A percentile compares a stretch with the other conserved stretches of the same genome.
Conservation (phyloP, 352 stramenopile species). For the Blastocystis sp. region DNA sequence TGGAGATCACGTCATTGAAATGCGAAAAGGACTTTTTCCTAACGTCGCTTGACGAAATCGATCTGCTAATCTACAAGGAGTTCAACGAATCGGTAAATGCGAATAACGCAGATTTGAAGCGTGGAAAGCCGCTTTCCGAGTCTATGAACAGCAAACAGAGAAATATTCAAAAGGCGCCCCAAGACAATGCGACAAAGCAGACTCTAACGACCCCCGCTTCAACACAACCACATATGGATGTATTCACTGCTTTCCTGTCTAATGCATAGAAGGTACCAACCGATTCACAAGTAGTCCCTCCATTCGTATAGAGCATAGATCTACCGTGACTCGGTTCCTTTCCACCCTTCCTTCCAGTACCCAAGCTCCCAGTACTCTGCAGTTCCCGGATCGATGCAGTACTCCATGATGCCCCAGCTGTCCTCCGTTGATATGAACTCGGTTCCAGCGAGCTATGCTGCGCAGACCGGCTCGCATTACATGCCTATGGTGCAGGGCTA, state of each 20-base stretch:
- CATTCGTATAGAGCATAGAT: not conserved
- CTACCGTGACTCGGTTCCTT: not conserved
- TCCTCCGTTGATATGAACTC: not conserved
- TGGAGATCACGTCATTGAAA: constrained; percentile 45
- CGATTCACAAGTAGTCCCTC: not conserved
- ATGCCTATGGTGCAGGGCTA: not conserved
- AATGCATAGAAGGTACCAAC: not conserved
- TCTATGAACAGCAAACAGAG: no score
- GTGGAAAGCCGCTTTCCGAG: no score
- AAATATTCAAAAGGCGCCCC: no score
- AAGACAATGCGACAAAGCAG: not conserved
- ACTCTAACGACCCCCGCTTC: not conserved
- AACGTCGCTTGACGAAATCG: constrained; percentile 38
- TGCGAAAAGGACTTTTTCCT: constrained; percentile 63
- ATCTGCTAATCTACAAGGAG: constrained; percentile 40
- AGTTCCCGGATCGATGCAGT: not conserved
- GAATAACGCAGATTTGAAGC: no score
- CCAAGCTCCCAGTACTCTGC: not conserved
- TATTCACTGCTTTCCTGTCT: not conserved
- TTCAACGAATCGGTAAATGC: not conserved
- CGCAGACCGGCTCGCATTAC: not conserved
- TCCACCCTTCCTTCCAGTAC: not conserved
- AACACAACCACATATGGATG: not conserved
- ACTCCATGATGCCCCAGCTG: not conserved
- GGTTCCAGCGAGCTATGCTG: not conserved